These are phyloP conservation scores for Coemansia sp. DNA, from an alignment of 192 early-diverging fungal species.

Conservation along the genomic window DNA sequence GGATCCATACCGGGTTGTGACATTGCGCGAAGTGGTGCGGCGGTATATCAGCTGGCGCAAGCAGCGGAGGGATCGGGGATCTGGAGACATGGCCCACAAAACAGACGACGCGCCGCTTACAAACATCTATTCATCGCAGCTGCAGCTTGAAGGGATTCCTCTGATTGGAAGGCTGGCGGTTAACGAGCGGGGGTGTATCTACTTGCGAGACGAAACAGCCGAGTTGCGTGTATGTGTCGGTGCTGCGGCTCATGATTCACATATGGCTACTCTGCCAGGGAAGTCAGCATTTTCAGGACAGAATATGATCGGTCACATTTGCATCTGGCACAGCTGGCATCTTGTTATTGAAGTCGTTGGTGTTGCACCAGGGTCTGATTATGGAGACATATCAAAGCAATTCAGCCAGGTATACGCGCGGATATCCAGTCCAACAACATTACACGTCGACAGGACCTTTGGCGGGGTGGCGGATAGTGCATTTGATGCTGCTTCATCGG, in stretches of 20 bases:
- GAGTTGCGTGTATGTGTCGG: constrained; percentile 20
- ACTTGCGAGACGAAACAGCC: constrained; percentile 35
- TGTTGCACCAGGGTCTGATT: not conserved
- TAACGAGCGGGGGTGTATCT: constrained; percentile 30
- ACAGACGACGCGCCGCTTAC: constrained; percentile 5
- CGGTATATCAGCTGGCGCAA: constrained; percentile 16
- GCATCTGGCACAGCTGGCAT: constrained; percentile 34
- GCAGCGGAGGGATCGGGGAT: not conserved
- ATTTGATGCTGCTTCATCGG: not conserved
- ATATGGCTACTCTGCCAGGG: not conserved
- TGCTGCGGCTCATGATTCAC: not conserved
- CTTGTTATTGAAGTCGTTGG: constrained; percentile 19
- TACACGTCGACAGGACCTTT: constrained; percentile 25
- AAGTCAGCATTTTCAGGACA: constrained; percentile 26
- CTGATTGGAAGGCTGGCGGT: constrained; percentile 30
- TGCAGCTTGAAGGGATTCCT: constrained; percentile 22
- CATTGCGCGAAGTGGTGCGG: constrained; percentile 23
- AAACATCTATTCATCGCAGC: constrained; percentile 15
- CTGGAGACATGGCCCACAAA: not conserved
- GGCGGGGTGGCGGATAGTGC: constrained; percentile 8
- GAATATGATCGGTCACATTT: constrained; percentile 30
- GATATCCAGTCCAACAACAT: constrained; percentile 8
- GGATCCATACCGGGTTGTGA: constrained; percentile 11
- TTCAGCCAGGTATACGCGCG: constrained; percentile 25
- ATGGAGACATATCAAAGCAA: not conserved